Conservation (phyloP, 1,284 basidiomycete genomes). For the Kwoniella shivajii region DNA sequence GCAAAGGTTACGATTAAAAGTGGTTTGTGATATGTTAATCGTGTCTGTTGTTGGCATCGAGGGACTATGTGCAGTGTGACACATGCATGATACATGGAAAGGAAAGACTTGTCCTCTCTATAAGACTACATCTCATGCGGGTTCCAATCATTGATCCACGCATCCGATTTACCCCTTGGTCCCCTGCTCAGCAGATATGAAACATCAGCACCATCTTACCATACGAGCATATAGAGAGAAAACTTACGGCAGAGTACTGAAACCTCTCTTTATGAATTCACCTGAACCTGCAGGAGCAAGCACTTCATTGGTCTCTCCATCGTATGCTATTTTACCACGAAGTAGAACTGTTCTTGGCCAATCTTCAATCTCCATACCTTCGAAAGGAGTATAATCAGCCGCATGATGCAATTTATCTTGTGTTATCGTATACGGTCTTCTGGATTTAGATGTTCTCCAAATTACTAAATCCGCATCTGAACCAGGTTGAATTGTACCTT, state of each 20-base stretch:
- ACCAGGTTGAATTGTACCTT: constrained; percentile 20
- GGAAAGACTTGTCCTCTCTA: too few relatives aligned
- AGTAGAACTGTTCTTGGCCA: constrained; percentile 21
- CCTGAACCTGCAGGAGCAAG: constrained; percentile 8
- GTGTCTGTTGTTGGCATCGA: too few relatives aligned
- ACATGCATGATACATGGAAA: too few relatives aligned
- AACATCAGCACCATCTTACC: neutral
- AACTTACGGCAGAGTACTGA: constrained; percentile 13
- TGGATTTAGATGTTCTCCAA: neutral
- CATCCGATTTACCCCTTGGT: constrained; percentile 3
- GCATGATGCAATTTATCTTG: constrained; percentile 20
- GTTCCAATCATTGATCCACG: constrained; percentile 11
- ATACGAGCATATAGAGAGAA: neutral
- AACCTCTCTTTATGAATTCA: constrained; percentile 18
- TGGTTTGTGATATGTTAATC: too few relatives aligned
- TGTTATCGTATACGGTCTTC: neutral
- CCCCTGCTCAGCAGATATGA: neutral
- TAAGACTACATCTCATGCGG: neutral
- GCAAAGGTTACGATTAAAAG: too few relatives aligned
- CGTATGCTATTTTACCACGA: constrained; percentile 14
- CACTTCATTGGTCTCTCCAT: constrained; percentile 11
- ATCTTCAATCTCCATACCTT: constrained; percentile 21
- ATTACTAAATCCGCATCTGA: constrained; percentile 26
- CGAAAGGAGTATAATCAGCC: constrained; percentile 26
- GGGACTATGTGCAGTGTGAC: too few relatives aligned